Evolutionary conservation across 441 rosid species (phyloP), one percentile per base, ranked within the genome.

Genomic region (Adansonia grandidieri): DNA sequence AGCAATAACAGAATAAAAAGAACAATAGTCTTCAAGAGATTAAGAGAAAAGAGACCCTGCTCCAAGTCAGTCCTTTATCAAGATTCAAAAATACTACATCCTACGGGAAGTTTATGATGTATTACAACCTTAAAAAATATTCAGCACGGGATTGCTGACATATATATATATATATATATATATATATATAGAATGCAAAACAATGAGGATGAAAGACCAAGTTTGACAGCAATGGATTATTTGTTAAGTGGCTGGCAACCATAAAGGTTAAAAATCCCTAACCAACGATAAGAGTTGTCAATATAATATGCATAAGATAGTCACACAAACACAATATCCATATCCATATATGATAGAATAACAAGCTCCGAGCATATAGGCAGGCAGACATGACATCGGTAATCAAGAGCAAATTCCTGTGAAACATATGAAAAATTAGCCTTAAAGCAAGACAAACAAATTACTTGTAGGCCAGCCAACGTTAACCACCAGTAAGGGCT

Each of bases 401-500:
- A 66, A 51, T 56, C 65, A 42, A 60, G 19, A 62, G 61, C 37
- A 28, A 57, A 47, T 48, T 50, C 58, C 48, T 0, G 28, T 17
- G 32, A 69, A 51, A 53, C 37, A 56, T 9, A 17, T 13, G 19
- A 40, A 77, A 47, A 11, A 42, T 14, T 8, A 51, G 63, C 66
- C 66, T 80, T 2, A 70, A 48, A 79, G 80, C 70, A 77, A 73
- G 42, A 79, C 7, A 53, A 65, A 45, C 32, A 28, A 85, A 78
- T 74, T 89, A 96, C 99, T 74, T 80, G 93, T 85, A 72, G 99
- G 96, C 81, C 98, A 91, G 37, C 99, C 99, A 77, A 96, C 73
- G 84, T 91, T 94, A 82, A 96, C 97, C 86, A 90, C 97, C 66
- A 96, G 85, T 73, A 96, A 84, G 58, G 99, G 99, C 85, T 91